phyloP scores from a whole-genome alignment of 768 basidiomycete species.

The Scleroderma bovista region DNA sequence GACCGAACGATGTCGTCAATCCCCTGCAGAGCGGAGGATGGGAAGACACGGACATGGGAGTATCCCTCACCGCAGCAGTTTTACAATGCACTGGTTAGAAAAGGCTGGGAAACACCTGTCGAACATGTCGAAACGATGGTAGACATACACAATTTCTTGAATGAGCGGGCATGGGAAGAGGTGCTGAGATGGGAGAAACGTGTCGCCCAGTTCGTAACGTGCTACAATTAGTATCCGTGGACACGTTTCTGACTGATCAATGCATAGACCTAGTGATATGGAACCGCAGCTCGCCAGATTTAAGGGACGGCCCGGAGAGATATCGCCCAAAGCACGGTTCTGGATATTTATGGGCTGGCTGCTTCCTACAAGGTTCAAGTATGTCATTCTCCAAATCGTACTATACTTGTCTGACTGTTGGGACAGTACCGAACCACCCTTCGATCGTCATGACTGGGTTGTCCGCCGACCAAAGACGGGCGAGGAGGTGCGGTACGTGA shows the following conservation, averaged over 20 bases:
- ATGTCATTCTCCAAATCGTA: constrained; percentile 21
- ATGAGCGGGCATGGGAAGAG: constrained; percentile 95
- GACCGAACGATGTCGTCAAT: constrained; percentile 80
- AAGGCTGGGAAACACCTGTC: constrained; percentile 97
- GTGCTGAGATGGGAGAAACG: constrained; percentile 90
- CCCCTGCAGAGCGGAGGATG: constrained; percentile 49
- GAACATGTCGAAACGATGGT: constrained; percentile 97
- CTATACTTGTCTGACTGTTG: constrained; percentile 1
- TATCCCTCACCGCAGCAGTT: constrained; percentile 98
- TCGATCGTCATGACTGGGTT: constrained; percentile 98
- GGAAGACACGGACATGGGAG: constrained; percentile 59
- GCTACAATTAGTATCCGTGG: not conserved
- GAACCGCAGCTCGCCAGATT: constrained; percentile 77
- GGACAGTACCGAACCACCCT: constrained; percentile 80
- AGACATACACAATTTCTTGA: constrained; percentile 95
- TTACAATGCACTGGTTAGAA: constrained; percentile 92
- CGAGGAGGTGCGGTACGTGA: constrained; percentile 89
- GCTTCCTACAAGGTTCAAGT: constrained; percentile 89
- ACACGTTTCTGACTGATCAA: constrained; percentile 4
- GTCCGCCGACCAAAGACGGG: constrained; percentile 75
- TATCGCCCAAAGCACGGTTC: constrained; percentile 91
- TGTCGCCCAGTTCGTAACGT: constrained; percentile 23
- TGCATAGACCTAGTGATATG: constrained; percentile 44
- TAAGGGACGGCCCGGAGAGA: constrained; percentile 84
- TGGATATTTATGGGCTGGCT: constrained; percentile 85